A percentile compares a stretch with the other conserved stretches of the same genome.
Conservation (phyloP, 345 rosid species). For the Acer campestre region DNA sequence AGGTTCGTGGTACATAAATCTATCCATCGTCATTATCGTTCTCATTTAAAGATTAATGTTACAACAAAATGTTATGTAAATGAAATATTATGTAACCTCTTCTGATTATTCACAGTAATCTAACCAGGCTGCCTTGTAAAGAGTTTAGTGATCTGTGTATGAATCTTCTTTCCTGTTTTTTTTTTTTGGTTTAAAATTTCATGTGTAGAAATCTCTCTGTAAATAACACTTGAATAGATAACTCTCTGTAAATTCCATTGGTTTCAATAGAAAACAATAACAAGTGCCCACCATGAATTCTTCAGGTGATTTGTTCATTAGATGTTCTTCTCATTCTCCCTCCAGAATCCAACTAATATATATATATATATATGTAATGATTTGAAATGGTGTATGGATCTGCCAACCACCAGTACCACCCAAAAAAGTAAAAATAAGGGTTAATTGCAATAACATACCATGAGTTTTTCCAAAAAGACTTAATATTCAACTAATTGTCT, state of each 20-base stretch:
- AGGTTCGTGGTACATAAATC: not conserved
- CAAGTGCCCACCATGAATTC: constrained; percentile 1
- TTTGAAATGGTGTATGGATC: constrained; percentile 9
- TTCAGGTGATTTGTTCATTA: constrained; percentile 1
- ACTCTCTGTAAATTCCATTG: not conserved
- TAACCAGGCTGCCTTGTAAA: not conserved
- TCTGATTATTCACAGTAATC: constrained; percentile 2
- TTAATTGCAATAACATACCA: no score
- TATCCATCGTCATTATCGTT: not conserved
- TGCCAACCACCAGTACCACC: not conserved
- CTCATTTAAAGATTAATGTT: constrained; percentile 4
- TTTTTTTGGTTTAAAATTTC: no score
- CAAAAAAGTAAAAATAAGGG: not conserved
- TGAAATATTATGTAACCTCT: not conserved
- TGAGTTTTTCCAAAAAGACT: no score
- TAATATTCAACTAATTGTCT: no score
- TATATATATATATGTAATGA: not conserved
- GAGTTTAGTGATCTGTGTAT: constrained; percentile 9
- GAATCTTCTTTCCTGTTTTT: not conserved
- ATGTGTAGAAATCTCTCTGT: not conserved
- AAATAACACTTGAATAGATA: not conserved
- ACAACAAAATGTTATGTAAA: constrained; percentile 3
- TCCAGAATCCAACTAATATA: no score
- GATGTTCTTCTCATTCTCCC: not conserved
- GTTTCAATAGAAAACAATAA: not conserved